Conservation (phyloP, 345 rosid genomes). For the Eucalyptus regnans region DNA sequence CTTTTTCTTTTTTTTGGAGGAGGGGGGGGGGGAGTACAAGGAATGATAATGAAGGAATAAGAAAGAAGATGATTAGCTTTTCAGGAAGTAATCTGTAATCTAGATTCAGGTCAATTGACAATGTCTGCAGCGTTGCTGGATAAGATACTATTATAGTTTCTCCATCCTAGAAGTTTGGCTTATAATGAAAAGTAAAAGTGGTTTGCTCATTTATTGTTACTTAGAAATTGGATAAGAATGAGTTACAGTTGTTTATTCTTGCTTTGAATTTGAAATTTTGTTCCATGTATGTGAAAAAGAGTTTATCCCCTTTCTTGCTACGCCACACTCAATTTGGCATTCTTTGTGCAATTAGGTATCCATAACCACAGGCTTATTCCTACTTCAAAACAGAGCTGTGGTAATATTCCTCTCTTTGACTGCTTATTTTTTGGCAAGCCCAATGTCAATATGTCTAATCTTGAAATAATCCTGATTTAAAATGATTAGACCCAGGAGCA, state of each 20-base stretch:
- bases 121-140: background rate
- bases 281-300: background rate
- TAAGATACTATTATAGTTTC: background rate
- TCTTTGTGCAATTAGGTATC: conserved; percentile 14
- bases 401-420: conserved; percentile 6
- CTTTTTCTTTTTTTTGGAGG: too few species aligned
- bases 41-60: background rate
- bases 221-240: background rate
- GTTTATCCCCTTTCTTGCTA: background rate
- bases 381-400: conserved; percentile 44
- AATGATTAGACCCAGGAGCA: conserved; percentile 23
- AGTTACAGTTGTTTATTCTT: background rate
- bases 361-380: conserved; percentile 41
- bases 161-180: background rate
- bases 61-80: background rate
- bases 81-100: background rate
- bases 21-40: too few species aligned
- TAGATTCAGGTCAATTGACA: background rate
- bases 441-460: background rate
- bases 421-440: background rate
- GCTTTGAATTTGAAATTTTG: background rate
- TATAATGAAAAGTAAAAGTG: background rate
- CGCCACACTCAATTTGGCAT: background rate
- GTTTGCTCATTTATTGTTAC: background rate
- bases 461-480: background rate